Percentiles rank a stretch among this genome's conserved stretches.
These are phyloP conservation scores for Lumnitzera littorea DNA, from an alignment of 345 rosid genomes.

Conservation along the genomic window DNA sequence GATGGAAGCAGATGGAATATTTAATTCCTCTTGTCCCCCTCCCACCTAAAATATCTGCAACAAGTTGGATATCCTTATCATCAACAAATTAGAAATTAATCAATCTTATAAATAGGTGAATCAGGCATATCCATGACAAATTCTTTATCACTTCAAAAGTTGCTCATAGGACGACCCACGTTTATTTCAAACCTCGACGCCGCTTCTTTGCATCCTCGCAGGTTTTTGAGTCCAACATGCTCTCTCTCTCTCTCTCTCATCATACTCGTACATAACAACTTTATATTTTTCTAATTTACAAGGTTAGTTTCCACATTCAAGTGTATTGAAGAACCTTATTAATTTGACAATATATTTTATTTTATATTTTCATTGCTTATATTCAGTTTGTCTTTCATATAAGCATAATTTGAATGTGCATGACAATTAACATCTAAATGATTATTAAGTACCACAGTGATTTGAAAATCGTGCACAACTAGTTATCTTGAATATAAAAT, in stretches of 20 bases:
- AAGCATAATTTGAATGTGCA: too few relatives aligned
- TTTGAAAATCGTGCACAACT: too few relatives aligned
- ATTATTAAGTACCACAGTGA: too few relatives aligned
- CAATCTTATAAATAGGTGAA: background rate
- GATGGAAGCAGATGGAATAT: background rate
- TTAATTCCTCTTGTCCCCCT: constrained; percentile 5
- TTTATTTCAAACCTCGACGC: background rate
- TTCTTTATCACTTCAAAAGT: constrained; percentile 1
- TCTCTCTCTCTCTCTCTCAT: background rate
- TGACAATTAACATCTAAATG: too few relatives aligned
- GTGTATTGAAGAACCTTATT: too few relatives aligned
- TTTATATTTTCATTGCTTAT: too few relatives aligned
- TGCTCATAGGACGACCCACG: background rate
- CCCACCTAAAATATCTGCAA: constrained; percentile 4
- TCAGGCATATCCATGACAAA: background rate
- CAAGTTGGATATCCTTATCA: constrained; percentile 2
- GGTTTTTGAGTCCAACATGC: constrained; percentile 4
- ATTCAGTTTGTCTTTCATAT: too few relatives aligned
- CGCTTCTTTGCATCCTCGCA: constrained; percentile 10
- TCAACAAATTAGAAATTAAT: background rate
- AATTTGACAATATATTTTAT: too few relatives aligned
- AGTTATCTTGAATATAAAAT: too few relatives aligned
- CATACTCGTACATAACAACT: too few relatives aligned
- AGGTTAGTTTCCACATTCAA: too few relatives aligned
- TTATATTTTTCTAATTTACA: too few relatives aligned